Evolutionary conservation across 2,329 filamentous ascomycete species (phyloP).

Genomic region (Cladophialophora psammophila): DNA sequence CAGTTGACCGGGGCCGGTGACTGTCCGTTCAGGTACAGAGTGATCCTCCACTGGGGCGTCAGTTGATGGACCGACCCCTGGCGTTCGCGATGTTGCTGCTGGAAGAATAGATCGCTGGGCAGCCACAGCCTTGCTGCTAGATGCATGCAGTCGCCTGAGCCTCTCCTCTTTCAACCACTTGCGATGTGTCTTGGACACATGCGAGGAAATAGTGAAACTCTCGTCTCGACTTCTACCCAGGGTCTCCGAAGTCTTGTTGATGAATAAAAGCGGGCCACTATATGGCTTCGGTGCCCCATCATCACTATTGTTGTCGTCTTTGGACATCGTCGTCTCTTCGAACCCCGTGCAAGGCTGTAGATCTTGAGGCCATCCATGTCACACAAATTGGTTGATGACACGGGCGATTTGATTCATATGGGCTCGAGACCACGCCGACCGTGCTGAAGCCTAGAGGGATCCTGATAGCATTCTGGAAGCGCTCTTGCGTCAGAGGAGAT

Average conservation of each 20-base stretch:
- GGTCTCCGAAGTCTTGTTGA: conserved; percentile 25
- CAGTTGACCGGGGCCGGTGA: conserved; percentile 1
- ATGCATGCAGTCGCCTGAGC: conserved; percentile 17
- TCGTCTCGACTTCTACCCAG: conserved; percentile 16
- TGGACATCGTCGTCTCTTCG: conserved; percentile 12
- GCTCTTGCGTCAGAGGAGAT: not conserved
- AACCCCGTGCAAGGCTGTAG: not conserved
- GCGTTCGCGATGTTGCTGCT: conserved; percentile 3
- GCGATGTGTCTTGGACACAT: conserved; percentile 29
- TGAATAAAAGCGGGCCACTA: conserved; percentile 20
- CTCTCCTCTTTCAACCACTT: conserved; percentile 25
- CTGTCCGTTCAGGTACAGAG: not conserved
- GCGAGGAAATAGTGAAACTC: conserved; percentile 31
- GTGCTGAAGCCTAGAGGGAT: not conserved
- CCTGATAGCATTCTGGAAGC: not conserved
- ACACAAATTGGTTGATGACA: not conserved
- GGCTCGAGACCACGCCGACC: not conserved
- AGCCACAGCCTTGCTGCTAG: conserved; percentile 22
- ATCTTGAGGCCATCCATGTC: conserved; percentile 9
- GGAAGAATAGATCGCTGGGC: conserved; percentile 11
- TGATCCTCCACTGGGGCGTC: not conserved
- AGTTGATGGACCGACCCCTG: not conserved
- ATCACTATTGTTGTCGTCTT: conserved; percentile 6
- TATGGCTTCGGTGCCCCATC: not conserved
- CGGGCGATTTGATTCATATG: not conserved